Base-by-base conservation (phyloP, 2,329 filamentous ascomycete genomes). In the Phyllosticta paracitricarpa region DNA sequence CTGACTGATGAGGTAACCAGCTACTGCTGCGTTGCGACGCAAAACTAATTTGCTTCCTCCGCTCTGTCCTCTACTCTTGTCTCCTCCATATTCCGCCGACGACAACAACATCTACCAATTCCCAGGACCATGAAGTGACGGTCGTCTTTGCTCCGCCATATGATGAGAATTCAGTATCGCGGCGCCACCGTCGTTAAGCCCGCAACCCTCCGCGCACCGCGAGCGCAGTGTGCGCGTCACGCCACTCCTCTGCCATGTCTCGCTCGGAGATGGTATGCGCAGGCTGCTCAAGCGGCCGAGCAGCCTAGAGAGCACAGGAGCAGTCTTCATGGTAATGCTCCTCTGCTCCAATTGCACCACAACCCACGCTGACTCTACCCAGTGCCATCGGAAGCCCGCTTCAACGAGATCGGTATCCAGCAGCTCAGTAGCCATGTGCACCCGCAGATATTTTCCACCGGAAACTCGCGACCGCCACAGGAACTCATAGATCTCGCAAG, bases 371-470 rank as follows among this genome's bases (percentile, higher is more conserved):
- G n/a, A 48, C 40, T 19, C n/a, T 48, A 17, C 14, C 40, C 67
- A 73, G 69, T 76, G 30, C 68, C 74, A n/a, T 75, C 78, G 6
- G 76, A 82, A 61, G 80, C 90, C 56, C 86, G 94, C 66, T 90
- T 88, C 78, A 99, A 95, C 76, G 89, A 95, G 67, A 92, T 99
- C 68, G 91, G 90, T 59, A 90, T 99, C 51, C 94, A 99, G 76
- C 93, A 97, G 70, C 79, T 99, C 67, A 97, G 91, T 79, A 81
- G 82, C 63, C 82, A 92, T 77, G 81, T 99, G 54, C 89, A 93
- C 73, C 72, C 83, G 1, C 94, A 97, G 74, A 77, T 99, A 52
- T 99, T 99, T 70, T 84, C 83, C 4, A 76, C 79, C 51, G 77
- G 77, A 56, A 70, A 74, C 63, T 75, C 80, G 10, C 70, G 73